Conservation (phyloP, 164 flowering plant species). For the Sedum album region DNA sequence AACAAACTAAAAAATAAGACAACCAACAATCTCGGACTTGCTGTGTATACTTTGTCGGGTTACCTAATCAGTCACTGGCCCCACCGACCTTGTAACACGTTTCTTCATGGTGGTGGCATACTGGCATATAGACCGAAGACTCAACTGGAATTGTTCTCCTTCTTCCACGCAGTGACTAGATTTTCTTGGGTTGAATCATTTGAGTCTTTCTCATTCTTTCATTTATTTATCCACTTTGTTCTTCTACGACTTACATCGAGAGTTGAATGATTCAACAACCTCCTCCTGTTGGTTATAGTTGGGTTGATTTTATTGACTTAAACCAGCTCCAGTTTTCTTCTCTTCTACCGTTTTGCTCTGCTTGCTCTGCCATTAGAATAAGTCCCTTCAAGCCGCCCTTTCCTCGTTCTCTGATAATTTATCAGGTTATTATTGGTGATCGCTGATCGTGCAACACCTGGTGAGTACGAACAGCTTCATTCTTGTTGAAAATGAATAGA, state of each 20-base stretch:
- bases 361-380: not conserved
- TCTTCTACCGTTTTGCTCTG: too few species aligned
- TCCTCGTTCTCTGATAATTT: not conserved
- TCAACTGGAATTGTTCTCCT: not conserved
- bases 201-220: not conserved
- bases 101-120: not conserved
- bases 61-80: not conserved
- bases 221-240: not conserved
- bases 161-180: not conserved
- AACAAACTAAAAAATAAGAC: not conserved
- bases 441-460: not conserved
- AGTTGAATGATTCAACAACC: not conserved
- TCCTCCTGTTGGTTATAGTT: not conserved
- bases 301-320: not conserved
- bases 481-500: too few species aligned
- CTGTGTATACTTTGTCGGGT: not conserved
- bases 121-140: not conserved
- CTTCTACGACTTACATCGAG: not conserved
- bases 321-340: not conserved
- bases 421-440: not conserved
- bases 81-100: not conserved
- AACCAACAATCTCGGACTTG: not conserved
- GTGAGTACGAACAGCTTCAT: too few species aligned
- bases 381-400: not conserved
- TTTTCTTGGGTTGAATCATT: not conserved